Evolutionary conservation across 2,329 filamentous ascomycete species (phyloP).

Genomic region (Aspergillus fischeri): DNA sequence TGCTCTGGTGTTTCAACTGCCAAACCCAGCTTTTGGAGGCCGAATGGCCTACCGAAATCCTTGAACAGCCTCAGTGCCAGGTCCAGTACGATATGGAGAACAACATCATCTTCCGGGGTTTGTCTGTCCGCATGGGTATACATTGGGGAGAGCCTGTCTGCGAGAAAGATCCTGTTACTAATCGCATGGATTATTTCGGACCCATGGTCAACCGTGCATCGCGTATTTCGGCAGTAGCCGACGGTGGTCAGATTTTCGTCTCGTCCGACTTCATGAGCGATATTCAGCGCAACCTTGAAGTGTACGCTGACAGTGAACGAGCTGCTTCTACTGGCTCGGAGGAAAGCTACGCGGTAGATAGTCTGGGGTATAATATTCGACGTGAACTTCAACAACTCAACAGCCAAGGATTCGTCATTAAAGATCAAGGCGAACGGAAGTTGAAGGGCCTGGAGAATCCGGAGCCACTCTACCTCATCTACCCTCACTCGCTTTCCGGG

Average conservation of each 20-base stretch:
- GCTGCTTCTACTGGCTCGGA: constrained; percentile 65
- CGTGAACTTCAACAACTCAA: constrained; percentile 83
- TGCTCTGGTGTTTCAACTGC: constrained; percentile 95
- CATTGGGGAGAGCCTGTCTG: constrained; percentile 94
- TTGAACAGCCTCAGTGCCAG: constrained; percentile 80
- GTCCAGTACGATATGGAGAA: constrained; percentile 78
- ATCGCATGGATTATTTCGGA: constrained; percentile 98
- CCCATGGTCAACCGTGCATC: constrained; percentile 98
- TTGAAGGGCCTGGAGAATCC: constrained; percentile 97
- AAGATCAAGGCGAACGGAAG: constrained; percentile 91
- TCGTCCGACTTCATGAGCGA: constrained; percentile 96
- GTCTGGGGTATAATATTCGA: constrained; percentile 70
- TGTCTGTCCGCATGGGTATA: constrained; percentile 96
- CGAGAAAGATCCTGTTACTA: constrained; percentile 91
- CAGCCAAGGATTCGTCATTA: constrained; percentile 92
- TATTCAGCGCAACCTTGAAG: constrained; percentile 85
- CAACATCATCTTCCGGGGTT: constrained; percentile 83
- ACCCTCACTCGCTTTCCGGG: constrained; percentile 80
- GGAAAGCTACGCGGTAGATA: constrained; percentile 71
- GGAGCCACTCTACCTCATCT: constrained; percentile 91
- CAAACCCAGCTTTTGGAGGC: constrained; percentile 84
- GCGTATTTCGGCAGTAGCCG: constrained; percentile 88
- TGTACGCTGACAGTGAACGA: constrained; percentile 79
- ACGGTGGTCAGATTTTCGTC: constrained; percentile 94
- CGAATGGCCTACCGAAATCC: constrained; percentile 87